phyloP scores from a whole-genome alignment of 2,329 filamentous ascomycete species.

The Dryadomyces quercus-mongolicae region DNA sequence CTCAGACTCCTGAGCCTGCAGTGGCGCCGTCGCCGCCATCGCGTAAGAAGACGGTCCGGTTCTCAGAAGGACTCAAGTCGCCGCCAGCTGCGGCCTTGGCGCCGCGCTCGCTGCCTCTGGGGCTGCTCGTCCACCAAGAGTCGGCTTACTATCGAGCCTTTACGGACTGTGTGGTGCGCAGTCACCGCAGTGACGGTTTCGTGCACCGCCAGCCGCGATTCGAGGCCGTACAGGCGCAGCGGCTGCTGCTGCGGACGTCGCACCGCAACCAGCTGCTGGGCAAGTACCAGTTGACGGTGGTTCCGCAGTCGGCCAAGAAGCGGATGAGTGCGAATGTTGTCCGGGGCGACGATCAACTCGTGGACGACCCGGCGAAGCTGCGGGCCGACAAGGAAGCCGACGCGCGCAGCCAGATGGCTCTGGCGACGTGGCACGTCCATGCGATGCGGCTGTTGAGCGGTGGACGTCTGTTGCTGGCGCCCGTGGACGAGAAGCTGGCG shows the following conservation, averaged over 20 bases:
- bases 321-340: slow-evolving; percentile 61
- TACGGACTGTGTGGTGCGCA: slow-evolving; percentile 56
- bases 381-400: slow-evolving; percentile 68
- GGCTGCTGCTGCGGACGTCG: slow-evolving; percentile 57
- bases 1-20: no score
- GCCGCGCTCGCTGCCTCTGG: slow-evolving; percentile 38
- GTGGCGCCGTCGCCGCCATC: no score
- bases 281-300: slow-evolving; percentile 66
- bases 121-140: slow-evolving; percentile 46
- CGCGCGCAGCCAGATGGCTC: slow-evolving; percentile 59
- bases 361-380: slow-evolving; percentile 50
- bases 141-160: slow-evolving; percentile 85
- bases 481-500: slow-evolving; percentile 49
- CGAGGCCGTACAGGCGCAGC: slow-evolving; percentile 75
- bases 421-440: slow-evolving; percentile 49
- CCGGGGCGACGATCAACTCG: slow-evolving; percentile 54
- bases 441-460: slow-evolving; percentile 50
- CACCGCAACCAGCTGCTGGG: slow-evolving; percentile 76
- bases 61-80: slow-evolving; percentile 43
- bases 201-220: slow-evolving; percentile 75
- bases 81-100: slow-evolving; percentile 10
- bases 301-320: slow-evolving; percentile 57
- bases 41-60: slow-evolving; percentile 63
- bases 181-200: slow-evolving; percentile 62
- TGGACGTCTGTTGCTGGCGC: slow-evolving; percentile 51